phyloP scores from a whole-genome alignment of 179 eudicot species.

The Spergularia azorica region DNA sequence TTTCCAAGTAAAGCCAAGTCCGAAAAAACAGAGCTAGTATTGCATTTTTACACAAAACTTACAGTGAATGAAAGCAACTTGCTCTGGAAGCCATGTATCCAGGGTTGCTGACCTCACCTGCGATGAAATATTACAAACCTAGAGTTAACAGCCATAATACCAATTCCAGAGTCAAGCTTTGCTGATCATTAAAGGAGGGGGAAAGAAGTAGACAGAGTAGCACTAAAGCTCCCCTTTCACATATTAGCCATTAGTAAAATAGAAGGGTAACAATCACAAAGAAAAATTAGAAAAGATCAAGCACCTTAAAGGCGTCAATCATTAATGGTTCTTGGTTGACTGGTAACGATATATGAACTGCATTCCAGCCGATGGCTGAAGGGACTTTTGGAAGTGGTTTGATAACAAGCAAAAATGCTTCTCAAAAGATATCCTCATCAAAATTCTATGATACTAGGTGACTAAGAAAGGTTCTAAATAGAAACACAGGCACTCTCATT shows the following conservation, averaged over 20 bases:
- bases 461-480: background rate
- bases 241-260: too few relatives aligned
- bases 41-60: slow-evolving; percentile 29
- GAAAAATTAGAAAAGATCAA: too few relatives aligned
- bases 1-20: background rate
- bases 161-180: background rate
- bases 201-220: background rate
- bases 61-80: slow-evolving; percentile 94
- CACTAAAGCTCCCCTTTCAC: background rate
- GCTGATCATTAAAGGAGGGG: background rate
- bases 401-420: background rate
- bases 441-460: background rate
- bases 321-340: too few relatives aligned
- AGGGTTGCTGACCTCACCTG: slow-evolving; percentile 99
- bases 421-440: background rate
- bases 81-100: slow-evolving; percentile 99
- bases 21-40: background rate
- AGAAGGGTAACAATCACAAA: too few relatives aligned
- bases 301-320: too few relatives aligned
- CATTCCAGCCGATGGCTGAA: background rate
- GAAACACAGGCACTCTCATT: background rate
- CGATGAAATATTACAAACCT: background rate
- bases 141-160: background rate
- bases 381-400: background rate
- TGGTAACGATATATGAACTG: background rate